Evolutionary conservation across 129 eudicot genomes (phyloP).

Genomic region (Pittosporum tobira): DNA sequence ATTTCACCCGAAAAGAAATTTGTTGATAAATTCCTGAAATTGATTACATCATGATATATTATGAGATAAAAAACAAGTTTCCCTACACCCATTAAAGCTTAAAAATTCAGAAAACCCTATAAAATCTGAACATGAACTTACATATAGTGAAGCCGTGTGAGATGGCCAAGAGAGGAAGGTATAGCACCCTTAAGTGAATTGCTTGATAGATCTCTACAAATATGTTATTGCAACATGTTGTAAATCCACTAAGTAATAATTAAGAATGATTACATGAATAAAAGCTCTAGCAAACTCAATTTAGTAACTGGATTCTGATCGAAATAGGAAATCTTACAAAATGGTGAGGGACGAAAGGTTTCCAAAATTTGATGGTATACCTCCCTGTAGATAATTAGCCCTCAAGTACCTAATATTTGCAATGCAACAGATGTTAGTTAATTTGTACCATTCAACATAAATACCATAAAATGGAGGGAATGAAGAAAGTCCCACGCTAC

Average conservation of each 20-base stretch:
- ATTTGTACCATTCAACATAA: background rate
- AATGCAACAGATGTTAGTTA: background rate
- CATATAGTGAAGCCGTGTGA: conserved; percentile 61
- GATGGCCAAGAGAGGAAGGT: conserved; percentile 90
- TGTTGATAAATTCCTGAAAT: conserved; percentile 67
- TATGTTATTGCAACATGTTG: conserved; percentile 2
- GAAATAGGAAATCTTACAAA: conserved; percentile 43
- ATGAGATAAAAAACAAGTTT: background rate
- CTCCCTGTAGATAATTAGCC: conserved; percentile 89
- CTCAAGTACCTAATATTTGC: conserved; percentile 58
- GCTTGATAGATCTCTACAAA: conserved; percentile 73
- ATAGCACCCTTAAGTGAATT: conserved; percentile 80
- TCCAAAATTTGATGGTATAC: conserved; percentile 79
- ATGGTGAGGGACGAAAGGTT: conserved; percentile 67
- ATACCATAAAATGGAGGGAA: background rate
- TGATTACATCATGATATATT: background rate
- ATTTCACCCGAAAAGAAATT: conserved; percentile 91
- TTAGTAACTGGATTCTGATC: background rate
- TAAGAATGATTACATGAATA: background rate
- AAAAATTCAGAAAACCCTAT: background rate
- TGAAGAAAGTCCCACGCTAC: conserved; percentile 18
- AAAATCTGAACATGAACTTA: conserved; percentile 25
- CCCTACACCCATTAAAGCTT: background rate
- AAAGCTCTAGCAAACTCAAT: conserved; percentile 4
- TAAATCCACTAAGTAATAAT: background rate